A percentile compares a stretch with the other conserved stretches of the same genome.
Conservation (phyloP, 208 protist genomes). For the Willaertia magna region DNA sequence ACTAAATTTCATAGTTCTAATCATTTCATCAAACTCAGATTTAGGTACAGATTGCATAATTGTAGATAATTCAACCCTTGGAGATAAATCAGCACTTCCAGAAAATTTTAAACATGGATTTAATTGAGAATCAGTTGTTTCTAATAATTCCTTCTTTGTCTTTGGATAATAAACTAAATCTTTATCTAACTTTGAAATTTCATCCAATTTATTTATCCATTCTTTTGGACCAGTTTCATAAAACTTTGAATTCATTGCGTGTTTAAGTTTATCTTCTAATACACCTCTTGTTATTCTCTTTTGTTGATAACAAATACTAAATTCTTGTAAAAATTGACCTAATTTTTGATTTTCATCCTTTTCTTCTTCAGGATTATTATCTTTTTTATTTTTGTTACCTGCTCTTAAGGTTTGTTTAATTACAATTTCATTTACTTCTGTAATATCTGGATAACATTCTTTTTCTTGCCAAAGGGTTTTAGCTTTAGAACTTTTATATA, state of each 20-base stretch:
- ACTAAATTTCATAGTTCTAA: neutral
- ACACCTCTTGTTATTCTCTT: neutral
- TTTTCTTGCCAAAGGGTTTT: neutral
- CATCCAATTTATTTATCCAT: neutral
- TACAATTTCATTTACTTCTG: neutral
- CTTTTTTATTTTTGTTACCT: neutral
- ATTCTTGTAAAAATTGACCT: neutral
- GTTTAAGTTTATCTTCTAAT: neutral
- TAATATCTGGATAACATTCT: neutral
- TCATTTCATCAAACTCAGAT: neutral
- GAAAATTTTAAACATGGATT: neutral
- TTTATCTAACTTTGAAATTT: neutral
- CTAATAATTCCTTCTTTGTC: neutral
- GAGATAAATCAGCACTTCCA: neutral
- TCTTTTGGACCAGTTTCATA: neutral
- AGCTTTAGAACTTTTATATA: neutral
- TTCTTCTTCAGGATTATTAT: neutral
- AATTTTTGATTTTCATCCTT: neutral
- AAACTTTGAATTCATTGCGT: neutral
- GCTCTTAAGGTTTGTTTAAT: no score
- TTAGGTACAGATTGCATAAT: neutral
- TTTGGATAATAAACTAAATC: neutral
- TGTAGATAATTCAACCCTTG: no score
- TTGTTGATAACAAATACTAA: no score
- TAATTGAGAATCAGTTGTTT: no score